Base-by-base conservation (phyloP, 495 filamentous ascomycete species). In the Parathielavia hyrcaniae region DNA sequence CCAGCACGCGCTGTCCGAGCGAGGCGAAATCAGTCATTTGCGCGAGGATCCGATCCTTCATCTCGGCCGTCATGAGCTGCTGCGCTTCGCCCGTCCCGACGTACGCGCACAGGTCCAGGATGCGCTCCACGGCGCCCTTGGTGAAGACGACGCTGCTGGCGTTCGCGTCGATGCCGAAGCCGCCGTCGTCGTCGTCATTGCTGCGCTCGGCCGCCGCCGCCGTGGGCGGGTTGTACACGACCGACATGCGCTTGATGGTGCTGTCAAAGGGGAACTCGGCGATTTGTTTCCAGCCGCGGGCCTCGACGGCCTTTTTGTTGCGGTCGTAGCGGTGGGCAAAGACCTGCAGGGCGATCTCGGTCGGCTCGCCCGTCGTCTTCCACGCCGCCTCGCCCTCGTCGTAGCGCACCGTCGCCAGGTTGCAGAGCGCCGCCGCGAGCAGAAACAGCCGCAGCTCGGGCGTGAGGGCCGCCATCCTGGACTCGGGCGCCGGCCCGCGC, bases 221-320 rank as follows among this genome's bases (percentile, higher is more conserved):
- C 20, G 45, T 55, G 26, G 70, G 68, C 17, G 47, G 60, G 41
- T 78, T 64, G 67, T 89, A 93, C 39, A 90, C 73, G 52, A 90
- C 87, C 23, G 87, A 86, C 89, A 93, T 93, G 53, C 85, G 81
- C 74, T 92, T 93, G 74, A 93, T 86, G 46, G 77, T 77, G 54
- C 84, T 88, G 67, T 93, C 88, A 56, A 93, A 93, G 7, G 87
- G 86, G 63, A 88, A 91, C 69, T 93, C 89, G 38, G 80, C 81
- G 16, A 84, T 68, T 60, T 89, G 83, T 50, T 79, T 75, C 77
- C 88, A 85, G 14, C 81, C 83, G 4, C 75, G 63, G 2, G 70
- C 64, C 41, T 77, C 73, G 13, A 84, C 68, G 2, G 78, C 61
- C 57, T 75, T 78, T 59, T 80, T 82, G 48, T 83, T 84, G 53